Evolutionary conservation across 2,329 filamentous ascomycete species (phyloP).

Genomic region (Chrysoporthe cubensis): DNA sequence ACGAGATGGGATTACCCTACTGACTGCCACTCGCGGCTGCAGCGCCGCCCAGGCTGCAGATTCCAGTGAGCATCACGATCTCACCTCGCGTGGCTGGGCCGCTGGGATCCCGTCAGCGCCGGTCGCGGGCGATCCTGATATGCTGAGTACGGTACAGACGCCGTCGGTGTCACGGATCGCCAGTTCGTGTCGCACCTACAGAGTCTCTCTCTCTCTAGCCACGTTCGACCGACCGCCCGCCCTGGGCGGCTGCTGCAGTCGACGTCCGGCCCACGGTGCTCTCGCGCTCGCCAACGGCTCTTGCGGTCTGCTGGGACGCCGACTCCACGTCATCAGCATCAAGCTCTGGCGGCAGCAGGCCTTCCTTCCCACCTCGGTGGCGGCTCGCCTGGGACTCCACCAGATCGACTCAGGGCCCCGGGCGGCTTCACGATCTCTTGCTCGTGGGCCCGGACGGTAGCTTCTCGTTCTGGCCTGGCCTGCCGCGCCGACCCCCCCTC

Average conservation of each 20-base stretch:
- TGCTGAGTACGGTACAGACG: neutral
- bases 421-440: slow-evolving; percentile 14
- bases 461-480: slow-evolving; percentile 26
- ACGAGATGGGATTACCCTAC: slow-evolving; percentile 25
- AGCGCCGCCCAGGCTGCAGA: neutral
- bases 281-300: slow-evolving; percentile 4
- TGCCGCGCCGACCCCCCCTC: slow-evolving; percentile 2
- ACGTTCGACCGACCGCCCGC: neutral
- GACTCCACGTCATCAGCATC: slow-evolving; percentile 21
- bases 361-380: neutral
- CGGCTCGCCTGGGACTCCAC: slow-evolving; percentile 16
- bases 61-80: slow-evolving; percentile 6
- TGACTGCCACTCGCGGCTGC: neutral
- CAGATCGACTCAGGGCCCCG: slow-evolving; percentile 13
- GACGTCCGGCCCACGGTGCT: neutral
- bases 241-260: neutral
- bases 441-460: slow-evolving; percentile 21
- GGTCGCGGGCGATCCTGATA: neutral
- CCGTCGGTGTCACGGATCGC: slow-evolving; percentile 4
- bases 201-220: neutral
- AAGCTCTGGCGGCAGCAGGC: neutral
- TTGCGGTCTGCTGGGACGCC: slow-evolving; percentile 16
- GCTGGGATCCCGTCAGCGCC: neutral
- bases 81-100: slow-evolving; percentile 7
- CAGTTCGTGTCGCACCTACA: neutral